Conservation (phyloP, 192 early-diverging fungal species). For the Backusella circina region DNA sequence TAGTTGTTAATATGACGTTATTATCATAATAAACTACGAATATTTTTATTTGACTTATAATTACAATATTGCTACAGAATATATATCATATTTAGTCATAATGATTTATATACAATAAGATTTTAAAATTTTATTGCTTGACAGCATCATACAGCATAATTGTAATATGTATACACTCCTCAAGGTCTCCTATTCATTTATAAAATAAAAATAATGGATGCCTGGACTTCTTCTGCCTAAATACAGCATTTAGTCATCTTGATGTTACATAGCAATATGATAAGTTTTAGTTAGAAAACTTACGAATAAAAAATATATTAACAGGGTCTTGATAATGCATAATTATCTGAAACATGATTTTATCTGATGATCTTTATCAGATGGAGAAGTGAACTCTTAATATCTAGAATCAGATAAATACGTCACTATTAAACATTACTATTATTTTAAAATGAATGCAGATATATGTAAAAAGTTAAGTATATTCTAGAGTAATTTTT, state of each 20-base stretch:
- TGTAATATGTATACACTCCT: not conserved
- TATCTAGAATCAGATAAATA: not conserved
- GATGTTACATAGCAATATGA: not conserved
- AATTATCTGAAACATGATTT: not conserved
- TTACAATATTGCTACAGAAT: not conserved
- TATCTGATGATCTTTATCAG: not conserved
- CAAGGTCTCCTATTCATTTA: not conserved
- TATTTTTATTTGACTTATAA: not conserved
- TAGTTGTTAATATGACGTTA: not conserved
- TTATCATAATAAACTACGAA: not conserved
- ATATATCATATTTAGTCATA: not conserved
- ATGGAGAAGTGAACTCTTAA: not conserved
- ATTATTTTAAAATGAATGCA: not conserved
- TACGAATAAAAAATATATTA: not conserved
- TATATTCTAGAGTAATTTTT: not conserved
- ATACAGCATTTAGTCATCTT: not conserved
- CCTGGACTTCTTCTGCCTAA: not conserved
- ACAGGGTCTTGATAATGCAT: not conserved
- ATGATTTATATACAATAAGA: not conserved
- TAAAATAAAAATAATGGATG: not conserved
- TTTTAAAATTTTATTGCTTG: not conserved
- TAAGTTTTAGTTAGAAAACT: not conserved
- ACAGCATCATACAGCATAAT: not conserved
- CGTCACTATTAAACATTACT: not conserved
- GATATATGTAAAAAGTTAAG: not conserved